Evolutionary conservation across 2,329 filamentous ascomycete species (phyloP), one percentile per base, ranked within the genome.

Genomic region (Colletotrichum tamarilloi): DNA sequence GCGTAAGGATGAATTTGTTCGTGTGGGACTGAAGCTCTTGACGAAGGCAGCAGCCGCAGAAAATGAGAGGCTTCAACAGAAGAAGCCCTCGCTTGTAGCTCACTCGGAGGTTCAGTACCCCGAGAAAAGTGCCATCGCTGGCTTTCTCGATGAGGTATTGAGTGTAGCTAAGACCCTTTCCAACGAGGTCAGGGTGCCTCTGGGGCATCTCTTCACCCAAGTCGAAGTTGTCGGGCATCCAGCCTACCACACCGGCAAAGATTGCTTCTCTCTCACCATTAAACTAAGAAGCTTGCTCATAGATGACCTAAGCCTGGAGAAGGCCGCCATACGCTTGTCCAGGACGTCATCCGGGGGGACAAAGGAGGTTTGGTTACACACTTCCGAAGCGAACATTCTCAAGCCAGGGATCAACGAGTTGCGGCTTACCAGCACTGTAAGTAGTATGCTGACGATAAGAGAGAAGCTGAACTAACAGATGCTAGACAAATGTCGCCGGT

Each of bases 1-100:
- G 62, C 90, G 91, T 16, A 91, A 91, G 73, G 93, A 96, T 65
- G 94, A 97, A 74, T 97, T 95, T 78, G 91, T 95, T 19, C 90
- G 90, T 28, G 92, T 94, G 9, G 87, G 94, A 9, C 85, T 98
- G 16, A 93, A 93, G 77, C 85, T 98, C 1, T 83, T 97, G 12
- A 90, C 89, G 8, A 95, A 94, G 79, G 89, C 90, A 0, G 92
- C 89, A 4, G 83, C 84, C 0, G 86, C 87, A 0, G 86, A 92
- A 75, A 86, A 84, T 63, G 87, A 89, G 22, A 84, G 85, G 28
- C 78, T 87, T 5, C 78, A 82, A 32, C 82, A 81, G 11, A 84
- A 85, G 63, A 80, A 80, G 4, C 77, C 79, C 1, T 52, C 67
- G 24, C n/a, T 71, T 4, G 67, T 28, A 26, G 19, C 35, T 42